These are phyloP conservation scores for Proteromonas lacertae DNA, from an alignment of 352 stramenopile species.

Conservation along the genomic window DNA sequence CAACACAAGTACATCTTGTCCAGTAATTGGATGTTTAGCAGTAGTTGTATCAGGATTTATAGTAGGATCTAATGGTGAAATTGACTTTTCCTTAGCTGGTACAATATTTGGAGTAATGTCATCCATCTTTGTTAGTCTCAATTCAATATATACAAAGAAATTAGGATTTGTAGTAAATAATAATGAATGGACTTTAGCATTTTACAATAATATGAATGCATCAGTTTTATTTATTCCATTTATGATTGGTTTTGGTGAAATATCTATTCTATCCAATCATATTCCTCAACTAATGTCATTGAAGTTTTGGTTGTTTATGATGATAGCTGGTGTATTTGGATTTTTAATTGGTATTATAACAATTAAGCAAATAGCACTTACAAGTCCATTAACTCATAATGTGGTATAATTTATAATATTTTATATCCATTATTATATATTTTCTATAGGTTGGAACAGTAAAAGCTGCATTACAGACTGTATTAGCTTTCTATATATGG, in stretches of 20 bases:
- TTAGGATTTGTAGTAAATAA: conserved; percentile 27
- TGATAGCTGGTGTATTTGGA: conserved; percentile 27
- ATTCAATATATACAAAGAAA: conserved; percentile 45
- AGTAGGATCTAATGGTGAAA: conserved; percentile 25
- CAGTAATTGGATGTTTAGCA: conserved; percentile 19
- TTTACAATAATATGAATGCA: conserved; percentile 48
- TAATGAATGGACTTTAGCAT: conserved; percentile 29
- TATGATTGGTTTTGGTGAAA: conserved; percentile 23
- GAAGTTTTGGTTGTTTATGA: conserved; percentile 28
- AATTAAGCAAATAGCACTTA: conserved; percentile 33
- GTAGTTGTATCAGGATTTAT: conserved; percentile 35
- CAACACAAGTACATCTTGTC: conserved; percentile 16
- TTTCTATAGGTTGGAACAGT: neutral
- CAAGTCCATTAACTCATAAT: conserved; percentile 36
- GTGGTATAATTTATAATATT: conserved; percentile 38
- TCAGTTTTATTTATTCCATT: conserved; percentile 30
- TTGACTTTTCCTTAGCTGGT: conserved; percentile 28
- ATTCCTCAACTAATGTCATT: conserved; percentile 9
- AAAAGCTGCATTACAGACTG: conserved; percentile 15
- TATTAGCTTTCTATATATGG: conserved; percentile 38
- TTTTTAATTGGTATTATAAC: conserved; percentile 46
- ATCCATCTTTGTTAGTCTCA: conserved; percentile 37
- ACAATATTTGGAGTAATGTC: conserved; percentile 25
- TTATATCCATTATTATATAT: conserved; percentile 5
- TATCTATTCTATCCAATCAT: conserved; percentile 4